Evolutionary conservation across 2,329 filamentous ascomycete genomes (phyloP).

Genomic region (Ceratocystis lukuohia): DNA sequence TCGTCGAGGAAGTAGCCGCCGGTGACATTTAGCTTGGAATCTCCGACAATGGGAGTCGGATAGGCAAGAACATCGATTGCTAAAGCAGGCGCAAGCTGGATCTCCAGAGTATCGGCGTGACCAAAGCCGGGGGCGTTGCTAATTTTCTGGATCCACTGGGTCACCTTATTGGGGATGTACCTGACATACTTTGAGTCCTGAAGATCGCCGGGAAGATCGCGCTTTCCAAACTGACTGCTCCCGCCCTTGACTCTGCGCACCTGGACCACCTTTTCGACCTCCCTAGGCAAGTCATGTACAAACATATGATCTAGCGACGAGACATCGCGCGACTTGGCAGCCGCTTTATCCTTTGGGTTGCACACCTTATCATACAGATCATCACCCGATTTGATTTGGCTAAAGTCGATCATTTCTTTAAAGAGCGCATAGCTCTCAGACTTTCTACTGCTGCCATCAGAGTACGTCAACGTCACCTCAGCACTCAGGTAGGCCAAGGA

Average conservation of each 20-base stretch:
- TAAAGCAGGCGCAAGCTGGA: not conserved
- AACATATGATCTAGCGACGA: not conserved
- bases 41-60: slow-evolving; percentile 25
- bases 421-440: slow-evolving; percentile 25
- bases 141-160: slow-evolving; percentile 1
- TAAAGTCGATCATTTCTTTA: slow-evolving; percentile 24
- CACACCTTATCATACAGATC: slow-evolving; percentile 29
- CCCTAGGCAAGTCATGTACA: slow-evolving; percentile 25
- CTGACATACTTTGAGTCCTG: slow-evolving; percentile 2
- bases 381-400: slow-evolving; percentile 26
- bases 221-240: slow-evolving; percentile 9
- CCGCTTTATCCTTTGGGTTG: slow-evolving; percentile 21
- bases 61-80: slow-evolving; percentile 21
- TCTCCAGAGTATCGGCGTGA: not conserved
- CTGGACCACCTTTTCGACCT: not conserved
- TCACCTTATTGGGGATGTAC: slow-evolving; percentile 1
- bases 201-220: slow-evolving; percentile 1
- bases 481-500: slow-evolving; percentile 25
- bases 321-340: slow-evolving; percentile 22
- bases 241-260: slow-evolving; percentile 5
- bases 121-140: not conserved
- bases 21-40: slow-evolving; percentile 24
- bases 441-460: slow-evolving; percentile 27
- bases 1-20: slow-evolving; percentile 29
- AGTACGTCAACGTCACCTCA: slow-evolving; percentile 28